Conservation (phyloP, 1,139 yeast genomes). For the Suhomyces ambrosiae region DNA sequence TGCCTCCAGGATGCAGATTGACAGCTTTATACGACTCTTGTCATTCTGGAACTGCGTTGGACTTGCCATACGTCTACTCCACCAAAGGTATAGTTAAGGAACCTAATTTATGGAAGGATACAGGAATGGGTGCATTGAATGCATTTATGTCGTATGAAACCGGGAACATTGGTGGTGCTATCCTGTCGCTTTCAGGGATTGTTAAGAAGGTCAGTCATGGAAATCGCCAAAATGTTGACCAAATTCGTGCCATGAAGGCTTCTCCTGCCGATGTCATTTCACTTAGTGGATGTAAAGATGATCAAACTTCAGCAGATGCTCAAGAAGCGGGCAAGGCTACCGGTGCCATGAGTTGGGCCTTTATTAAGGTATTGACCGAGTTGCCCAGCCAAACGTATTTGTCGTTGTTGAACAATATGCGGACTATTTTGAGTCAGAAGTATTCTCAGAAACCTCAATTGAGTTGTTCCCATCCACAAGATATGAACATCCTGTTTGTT, state of each 20-base stretch:
- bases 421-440: constrained; percentile 65
- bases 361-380: constrained; percentile 66
- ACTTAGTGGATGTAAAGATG: constrained; percentile 89
- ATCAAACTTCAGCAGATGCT: constrained; percentile 82
- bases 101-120: constrained; percentile 83
- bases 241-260: constrained; percentile 56
- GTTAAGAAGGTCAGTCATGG: constrained; percentile 45
- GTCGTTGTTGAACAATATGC: constrained; percentile 77
- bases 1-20: constrained; percentile 81
- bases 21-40: constrained; percentile 92
- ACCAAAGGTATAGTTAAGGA: constrained; percentile 91
- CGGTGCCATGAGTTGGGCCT: constrained; percentile 95
- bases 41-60: constrained; percentile 90
- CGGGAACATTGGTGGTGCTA: constrained; percentile 64
- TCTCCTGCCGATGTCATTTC: constrained; percentile 88
- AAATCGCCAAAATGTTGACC: constrained; percentile 31
- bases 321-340: constrained; percentile 74
- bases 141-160: constrained; percentile 73
- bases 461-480: constrained; percentile 82
- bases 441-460: constrained; percentile 90
- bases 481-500: constrained; percentile 51
- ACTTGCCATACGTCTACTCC: constrained; percentile 84
- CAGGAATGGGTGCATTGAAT: constrained; percentile 72
- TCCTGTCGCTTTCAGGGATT: constrained; percentile 46
- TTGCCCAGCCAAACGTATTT: constrained; percentile 77